Evolutionary conservation across 331 rosid species (phyloP), one percentile per base, ranked within the genome.

Genomic region (Malus hybrid): DNA sequence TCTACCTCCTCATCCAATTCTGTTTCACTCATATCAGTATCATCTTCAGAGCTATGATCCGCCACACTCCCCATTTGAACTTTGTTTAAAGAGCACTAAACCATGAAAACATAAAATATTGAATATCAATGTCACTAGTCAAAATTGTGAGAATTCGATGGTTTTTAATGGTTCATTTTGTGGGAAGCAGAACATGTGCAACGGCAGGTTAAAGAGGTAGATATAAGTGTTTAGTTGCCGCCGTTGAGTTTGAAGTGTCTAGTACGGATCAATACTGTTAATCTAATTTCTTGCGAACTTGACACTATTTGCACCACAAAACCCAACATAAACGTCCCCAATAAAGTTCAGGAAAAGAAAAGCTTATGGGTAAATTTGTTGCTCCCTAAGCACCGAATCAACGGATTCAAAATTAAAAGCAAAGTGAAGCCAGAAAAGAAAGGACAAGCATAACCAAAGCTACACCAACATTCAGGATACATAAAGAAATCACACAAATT

Each of bases 1-100:
- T 78, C 83, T 64, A 74, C 82, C 60, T 75, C 79, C 82, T 81
- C 84, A 6, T 66, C 81, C 78, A 89, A 58, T 80, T 89, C 93
- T 50, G 87, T 66, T 73, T 83, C 88, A 77, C 92, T 89, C 12
- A 71, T 77, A 75, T 84, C 87, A 10, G 83, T 73, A 80, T 82
- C 89, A 34, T 70, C 82, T 2, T 61, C 82, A 36, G 86, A 85
- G 83, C 52, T 16, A 33, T 63, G 74, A 79, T 78, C 82, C 69
- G 64, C 76, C 28, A 46, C 75, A 78, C 74, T 85, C 80, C 82
- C 81, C 81, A 79, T 73, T 73, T 70, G 53, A 77, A 73, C 61
- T 36, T 52, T 39, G 6, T n/a, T 57, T 18, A 70, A 68, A 29
- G 44, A 44, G 46, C 67, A 55, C 50, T 10, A 18, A 83, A 42